A percentile compares a stretch with the other conserved stretches of the same genome.
phyloP scores from a whole-genome alignment of 331 rosid genomes.

The Pyrus hybrid region DNA sequence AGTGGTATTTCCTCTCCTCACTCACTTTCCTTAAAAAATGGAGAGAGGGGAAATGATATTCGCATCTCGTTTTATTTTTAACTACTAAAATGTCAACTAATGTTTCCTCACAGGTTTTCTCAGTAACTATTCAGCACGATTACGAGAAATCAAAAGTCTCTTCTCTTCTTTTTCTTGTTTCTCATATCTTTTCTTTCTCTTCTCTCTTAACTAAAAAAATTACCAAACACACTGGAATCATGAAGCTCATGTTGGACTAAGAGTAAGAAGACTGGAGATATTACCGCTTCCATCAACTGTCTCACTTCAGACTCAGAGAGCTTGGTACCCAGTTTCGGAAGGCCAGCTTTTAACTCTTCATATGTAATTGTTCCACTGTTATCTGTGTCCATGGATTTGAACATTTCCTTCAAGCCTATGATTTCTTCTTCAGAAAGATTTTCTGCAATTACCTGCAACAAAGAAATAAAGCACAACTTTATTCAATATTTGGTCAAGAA shows the following conservation, averaged over 20 bases:
- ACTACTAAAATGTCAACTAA: neutral
- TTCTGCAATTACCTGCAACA: constrained; percentile 80
- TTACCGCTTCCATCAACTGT: constrained; percentile 93
- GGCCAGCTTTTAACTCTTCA: constrained; percentile 93
- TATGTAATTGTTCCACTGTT: too few species aligned
- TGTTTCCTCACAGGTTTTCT: neutral
- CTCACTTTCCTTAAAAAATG: neutral
- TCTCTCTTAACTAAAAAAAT: neutral
- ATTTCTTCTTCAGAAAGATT: constrained; percentile 91
- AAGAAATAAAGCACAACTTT: constrained; percentile 1
- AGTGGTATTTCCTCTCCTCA: neutral
- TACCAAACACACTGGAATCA: neutral
- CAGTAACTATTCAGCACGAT: neutral
- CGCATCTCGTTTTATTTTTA: neutral
- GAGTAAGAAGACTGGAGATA: constrained; percentile 7
- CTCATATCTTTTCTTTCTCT: neutral
- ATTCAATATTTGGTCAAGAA: neutral
- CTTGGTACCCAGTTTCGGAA: constrained; percentile 77
- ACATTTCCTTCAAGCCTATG: constrained; percentile 92
- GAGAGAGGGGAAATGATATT: neutral
- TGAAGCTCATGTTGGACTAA: neutral
- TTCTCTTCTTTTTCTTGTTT: neutral
- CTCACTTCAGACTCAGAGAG: constrained; percentile 91
- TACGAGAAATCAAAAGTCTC: neutral
- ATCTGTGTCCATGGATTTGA: too few species aligned